A percentile compares a stretch with the other conserved stretches of the same genome.
Evolutionary conservation across 192 early-diverging fungal genomes (phyloP).

Genomic region (Allomyces macrogynus): DNA sequence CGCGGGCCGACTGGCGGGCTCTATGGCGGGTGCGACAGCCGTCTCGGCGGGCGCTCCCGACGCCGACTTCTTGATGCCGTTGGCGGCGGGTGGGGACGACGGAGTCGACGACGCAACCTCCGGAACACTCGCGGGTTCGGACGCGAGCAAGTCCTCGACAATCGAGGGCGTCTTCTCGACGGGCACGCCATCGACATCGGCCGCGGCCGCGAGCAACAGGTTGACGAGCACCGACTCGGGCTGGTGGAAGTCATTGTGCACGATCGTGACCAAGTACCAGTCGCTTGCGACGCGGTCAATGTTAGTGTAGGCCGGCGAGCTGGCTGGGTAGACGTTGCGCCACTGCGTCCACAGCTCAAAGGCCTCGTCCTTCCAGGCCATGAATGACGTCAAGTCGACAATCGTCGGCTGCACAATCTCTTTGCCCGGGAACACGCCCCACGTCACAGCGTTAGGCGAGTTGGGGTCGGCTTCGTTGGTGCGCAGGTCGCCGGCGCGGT

Average conservation of each 20-base stretch:
- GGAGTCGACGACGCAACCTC: no score
- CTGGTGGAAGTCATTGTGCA: constrained; percentile 76
- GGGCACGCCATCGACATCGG: background rate
- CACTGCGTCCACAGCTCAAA: constrained; percentile 85
- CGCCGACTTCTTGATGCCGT: no score
- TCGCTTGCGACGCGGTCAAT: constrained; percentile 40
- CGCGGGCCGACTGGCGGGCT: no score
- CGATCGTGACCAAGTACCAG: constrained; percentile 85
- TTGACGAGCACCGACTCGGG: background rate
- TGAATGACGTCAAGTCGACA: constrained; percentile 76
- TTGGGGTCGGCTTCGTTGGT: constrained; percentile 41
- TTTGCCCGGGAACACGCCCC: constrained; percentile 96
- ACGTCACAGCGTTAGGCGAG: constrained; percentile 69
- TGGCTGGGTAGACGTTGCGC: constrained; percentile 46
- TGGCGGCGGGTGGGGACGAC: no score
- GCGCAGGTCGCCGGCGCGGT: constrained; percentile 38
- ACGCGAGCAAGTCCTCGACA: no score
- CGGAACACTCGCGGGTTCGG: no score
- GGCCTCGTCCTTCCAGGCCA: constrained; percentile 96
- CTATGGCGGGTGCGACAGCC: no score
- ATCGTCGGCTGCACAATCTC: constrained; percentile 90
- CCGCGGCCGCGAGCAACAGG: background rate
- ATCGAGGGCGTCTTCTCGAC: no score
- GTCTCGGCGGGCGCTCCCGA: no score
- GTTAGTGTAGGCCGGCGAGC: constrained; percentile 24